Base-by-base conservation (phyloP, 1,284 basidiomycete species). In the Taiwanofungus camphoratus region DNA sequence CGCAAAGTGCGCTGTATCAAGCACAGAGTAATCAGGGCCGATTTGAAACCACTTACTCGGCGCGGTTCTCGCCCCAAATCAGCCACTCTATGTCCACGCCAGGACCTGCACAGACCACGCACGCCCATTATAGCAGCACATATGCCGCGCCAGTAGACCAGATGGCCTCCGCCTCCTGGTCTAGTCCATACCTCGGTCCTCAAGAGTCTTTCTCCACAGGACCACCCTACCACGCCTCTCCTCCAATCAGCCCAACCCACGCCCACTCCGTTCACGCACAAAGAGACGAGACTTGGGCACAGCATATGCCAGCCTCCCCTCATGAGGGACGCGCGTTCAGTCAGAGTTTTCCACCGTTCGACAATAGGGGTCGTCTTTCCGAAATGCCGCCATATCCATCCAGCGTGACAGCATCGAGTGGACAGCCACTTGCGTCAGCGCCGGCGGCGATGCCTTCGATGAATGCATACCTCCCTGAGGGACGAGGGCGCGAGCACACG, bases 401-500 rank as follows among this genome's bases (percentile, higher is more conserved):
- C 20, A 44, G 37, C 35, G 34, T 19, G 5, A 39, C 43, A 12
- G 29, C 39, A 29, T 21, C 43, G 20, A 21, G 16, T 20, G 37
- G 48, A 11, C 57, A 53, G 39, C 49, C 54, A 22, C 45, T 56
- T 44, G 53, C 58, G 29, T 58, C 60, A 34, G 55, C 56, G 22
- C 54, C 55, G 30, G 51, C 57, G 27, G 46, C 51, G 32, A 45
- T 52, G 19, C 48, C 51, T 42, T 55, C 55, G 19, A 49, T 52
- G 35, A 52, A 45, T 39, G 48, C 50, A 16, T 49, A 49, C 42
- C 46, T 54, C 29, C 54, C 55, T 34, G 52, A 49, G 47, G 54
- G 51, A 12, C 54, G 54, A 30, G 52, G 52, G 48, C 53, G 55
- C 33, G 59, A 61, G 36, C 54, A 56, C 42, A 50, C 53, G 41